Conservation (phyloP, 148 eudicot genomes). For the Fagopyrum esculentum region DNA sequence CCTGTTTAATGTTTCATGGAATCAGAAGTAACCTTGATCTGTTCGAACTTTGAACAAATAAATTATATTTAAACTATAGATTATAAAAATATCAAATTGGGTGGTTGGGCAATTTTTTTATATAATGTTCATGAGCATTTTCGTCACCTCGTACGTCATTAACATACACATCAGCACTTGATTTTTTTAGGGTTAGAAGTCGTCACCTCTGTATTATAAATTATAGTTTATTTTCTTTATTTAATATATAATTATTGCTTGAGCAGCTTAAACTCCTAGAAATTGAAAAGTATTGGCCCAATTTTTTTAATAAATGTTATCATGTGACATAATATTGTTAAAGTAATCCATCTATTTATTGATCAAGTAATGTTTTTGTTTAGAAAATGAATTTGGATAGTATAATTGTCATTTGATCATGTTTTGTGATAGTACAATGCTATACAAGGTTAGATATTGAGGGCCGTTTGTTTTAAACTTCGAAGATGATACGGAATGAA, state of each 20-base stretch:
- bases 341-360: neutral
- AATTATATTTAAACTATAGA: neutral
- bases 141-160: conserved; percentile 11
- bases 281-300: neutral
- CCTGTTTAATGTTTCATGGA: conserved; percentile 9
- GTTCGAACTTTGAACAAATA: conserved; percentile 5
- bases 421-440: neutral
- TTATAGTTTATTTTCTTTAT: neutral
- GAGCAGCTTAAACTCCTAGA: conserved; percentile 2
- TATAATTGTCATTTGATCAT: neutral
- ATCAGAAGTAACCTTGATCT: conserved; percentile 13
- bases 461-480: no score
- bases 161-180: conserved; percentile 8
- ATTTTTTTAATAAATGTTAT: neutral
- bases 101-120: neutral
- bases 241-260: neutral
- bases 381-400: neutral
- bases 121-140: neutral
- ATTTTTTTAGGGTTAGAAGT: neutral
- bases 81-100: conserved; percentile 1
- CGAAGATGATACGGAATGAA: no score
- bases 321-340: neutral
- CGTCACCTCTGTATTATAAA: neutral
- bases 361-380: neutral
- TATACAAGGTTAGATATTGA: no score